Evolutionary conservation across 1,284 basidiomycete genomes (phyloP).

Genomic region (Ganoderma boninense): DNA sequence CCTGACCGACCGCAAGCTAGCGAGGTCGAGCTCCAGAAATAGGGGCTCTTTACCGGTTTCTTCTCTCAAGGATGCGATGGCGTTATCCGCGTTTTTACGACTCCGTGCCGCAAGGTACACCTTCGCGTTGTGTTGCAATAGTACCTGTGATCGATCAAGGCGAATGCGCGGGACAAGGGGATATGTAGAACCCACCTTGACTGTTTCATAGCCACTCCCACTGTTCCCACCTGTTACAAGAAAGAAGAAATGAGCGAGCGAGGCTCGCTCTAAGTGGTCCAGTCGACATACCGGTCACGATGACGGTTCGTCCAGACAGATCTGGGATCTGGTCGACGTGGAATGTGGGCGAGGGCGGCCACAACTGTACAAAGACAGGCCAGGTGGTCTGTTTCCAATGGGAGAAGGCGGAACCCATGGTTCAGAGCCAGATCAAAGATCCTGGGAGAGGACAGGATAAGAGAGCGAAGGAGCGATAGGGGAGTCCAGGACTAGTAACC

Average conservation of each 20-base stretch:
- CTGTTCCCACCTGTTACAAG: conserved; percentile 45
- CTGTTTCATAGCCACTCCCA: conserved; percentile 51
- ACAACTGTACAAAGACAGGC: conserved; percentile 11
- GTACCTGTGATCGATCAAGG: conserved; percentile 37
- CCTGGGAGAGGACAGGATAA: too few relatives aligned
- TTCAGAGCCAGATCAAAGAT: background rate
- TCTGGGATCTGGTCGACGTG: conserved; percentile 46
- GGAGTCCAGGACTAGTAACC: too few relatives aligned
- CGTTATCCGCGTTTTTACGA: conserved; percentile 48
- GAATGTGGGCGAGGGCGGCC: conserved; percentile 36
- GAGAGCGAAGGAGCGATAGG: too few relatives aligned
- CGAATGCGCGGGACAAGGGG: too few relatives aligned
- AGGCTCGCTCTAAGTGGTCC: background rate
- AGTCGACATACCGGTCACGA: conserved; percentile 48
- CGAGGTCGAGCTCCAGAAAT: conserved; percentile 58
- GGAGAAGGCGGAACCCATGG: background rate
- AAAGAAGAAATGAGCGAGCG: background rate
- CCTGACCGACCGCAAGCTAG: conserved; percentile 52
- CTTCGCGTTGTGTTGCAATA: conserved; percentile 55
- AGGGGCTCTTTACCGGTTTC: conserved; percentile 47
- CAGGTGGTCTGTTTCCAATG: background rate
- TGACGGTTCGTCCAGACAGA: conserved; percentile 46
- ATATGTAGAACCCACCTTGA: conserved; percentile 27
- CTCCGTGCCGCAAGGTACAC: conserved; percentile 60
- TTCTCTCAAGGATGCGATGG: conserved; percentile 50